phyloP scores from a whole-genome alignment of 352 stramenopile species.

The Phytophthora hibernalis region DNA sequence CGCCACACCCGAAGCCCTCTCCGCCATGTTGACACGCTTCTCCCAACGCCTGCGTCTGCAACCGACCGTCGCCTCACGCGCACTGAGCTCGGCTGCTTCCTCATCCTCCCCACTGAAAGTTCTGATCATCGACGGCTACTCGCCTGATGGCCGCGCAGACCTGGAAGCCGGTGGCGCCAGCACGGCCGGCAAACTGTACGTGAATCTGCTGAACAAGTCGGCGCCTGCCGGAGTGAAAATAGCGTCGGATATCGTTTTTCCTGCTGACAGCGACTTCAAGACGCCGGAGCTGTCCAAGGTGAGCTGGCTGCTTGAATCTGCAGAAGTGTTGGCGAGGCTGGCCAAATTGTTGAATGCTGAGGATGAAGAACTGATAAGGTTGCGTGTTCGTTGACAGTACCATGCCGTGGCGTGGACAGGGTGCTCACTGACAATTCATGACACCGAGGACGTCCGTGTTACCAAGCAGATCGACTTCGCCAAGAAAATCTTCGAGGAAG shows the following conservation, averaged over 20 bases:
- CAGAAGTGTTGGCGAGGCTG: background rate
- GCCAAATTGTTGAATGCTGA: slow-evolving; percentile 1
- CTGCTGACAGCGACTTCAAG: slow-evolving; percentile 70
- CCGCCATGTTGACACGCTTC: slow-evolving; percentile 35
- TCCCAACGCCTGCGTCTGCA: slow-evolving; percentile 17
- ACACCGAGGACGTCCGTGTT: slow-evolving; percentile 62
- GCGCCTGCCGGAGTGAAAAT: slow-evolving; percentile 55
- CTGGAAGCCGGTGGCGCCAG: slow-evolving; percentile 71
- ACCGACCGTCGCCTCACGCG: slow-evolving; percentile 15
- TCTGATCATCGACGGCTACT: slow-evolving; percentile 85
- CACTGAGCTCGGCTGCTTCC: slow-evolving; percentile 27
- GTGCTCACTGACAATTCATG: slow-evolving; percentile 78
- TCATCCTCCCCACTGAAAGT: slow-evolving; percentile 58
- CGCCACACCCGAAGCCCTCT: background rate
- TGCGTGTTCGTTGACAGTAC: slow-evolving; percentile 43
- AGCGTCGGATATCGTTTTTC: slow-evolving; percentile 68
- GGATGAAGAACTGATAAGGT: background rate
- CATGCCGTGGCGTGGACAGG: slow-evolving; percentile 82
- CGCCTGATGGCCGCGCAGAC: slow-evolving; percentile 67
- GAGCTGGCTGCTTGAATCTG: slow-evolving; percentile 1
- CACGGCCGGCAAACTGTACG: slow-evolving; percentile 77
- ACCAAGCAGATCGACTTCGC: slow-evolving; percentile 80
- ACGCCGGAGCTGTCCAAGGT: slow-evolving; percentile 67
- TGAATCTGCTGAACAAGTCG: slow-evolving; percentile 66
- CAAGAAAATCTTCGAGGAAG: slow-evolving; percentile 69